A percentile compares a stretch with the other conserved stretches of the same genome.
Evolutionary conservation across 164 flowering plant genomes (phyloP).

Genomic region (Aristolochia contorta): DNA sequence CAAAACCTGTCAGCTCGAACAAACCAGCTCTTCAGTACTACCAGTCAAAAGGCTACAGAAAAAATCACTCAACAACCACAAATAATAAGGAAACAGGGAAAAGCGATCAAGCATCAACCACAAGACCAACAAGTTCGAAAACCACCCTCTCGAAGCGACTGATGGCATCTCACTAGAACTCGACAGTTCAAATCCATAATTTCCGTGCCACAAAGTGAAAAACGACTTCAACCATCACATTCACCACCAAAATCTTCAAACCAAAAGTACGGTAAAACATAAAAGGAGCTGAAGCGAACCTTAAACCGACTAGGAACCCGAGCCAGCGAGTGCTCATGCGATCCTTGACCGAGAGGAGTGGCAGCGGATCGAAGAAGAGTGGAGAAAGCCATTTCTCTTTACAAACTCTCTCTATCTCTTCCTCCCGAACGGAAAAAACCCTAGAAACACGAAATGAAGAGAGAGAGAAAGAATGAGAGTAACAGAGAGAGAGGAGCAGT

Average conservation of each 20-base stretch:
- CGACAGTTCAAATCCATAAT: too few species aligned
- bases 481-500: not conserved
- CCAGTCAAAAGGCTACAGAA: too few species aligned
- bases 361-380: constrained; percentile 2
- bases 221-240: not conserved
- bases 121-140: too few species aligned
- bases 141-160: too few species aligned
- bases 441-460: constrained; percentile 1
- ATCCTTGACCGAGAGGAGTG: constrained; percentile 1
- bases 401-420: not conserved
- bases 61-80: too few species aligned
- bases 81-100: too few species aligned
- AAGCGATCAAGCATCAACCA: too few species aligned
- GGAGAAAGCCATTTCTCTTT: constrained; percentile 4
- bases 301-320: constrained; percentile 2
- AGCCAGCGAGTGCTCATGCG: not conserved
- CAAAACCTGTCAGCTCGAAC: too few species aligned
- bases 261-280: too few species aligned
- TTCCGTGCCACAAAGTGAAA: too few species aligned
- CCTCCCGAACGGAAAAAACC: not conserved
- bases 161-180: too few species aligned
- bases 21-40: too few species aligned
- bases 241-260: not conserved
- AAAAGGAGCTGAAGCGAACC: not conserved
- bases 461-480: not conserved